Conservation (phyloP, 139 green algal species). For the Nannochloris sp. region DNA sequence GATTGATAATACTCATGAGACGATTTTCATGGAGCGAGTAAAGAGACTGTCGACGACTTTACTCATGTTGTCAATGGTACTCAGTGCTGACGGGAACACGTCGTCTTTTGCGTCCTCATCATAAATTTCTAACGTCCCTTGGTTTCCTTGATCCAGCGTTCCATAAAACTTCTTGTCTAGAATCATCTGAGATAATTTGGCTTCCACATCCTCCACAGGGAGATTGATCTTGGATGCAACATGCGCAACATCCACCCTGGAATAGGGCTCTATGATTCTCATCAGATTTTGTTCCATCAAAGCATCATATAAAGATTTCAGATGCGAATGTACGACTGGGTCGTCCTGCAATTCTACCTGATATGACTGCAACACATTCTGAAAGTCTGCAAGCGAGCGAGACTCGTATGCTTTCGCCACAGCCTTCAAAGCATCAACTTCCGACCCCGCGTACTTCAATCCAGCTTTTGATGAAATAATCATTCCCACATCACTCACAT, state of each 20-base stretch:
- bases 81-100: slow-evolving; percentile 70
- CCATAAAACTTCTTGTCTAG: slow-evolving; percentile 91
- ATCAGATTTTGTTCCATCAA: slow-evolving; percentile 54
- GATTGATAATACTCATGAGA: no score
- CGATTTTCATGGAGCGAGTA: slow-evolving; percentile 47
- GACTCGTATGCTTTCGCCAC: slow-evolving; percentile 83
- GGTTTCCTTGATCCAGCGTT: slow-evolving; percentile 82
- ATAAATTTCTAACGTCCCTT: slow-evolving; percentile 87
- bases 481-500: slow-evolving; percentile 58
- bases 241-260: slow-evolving; percentile 84
- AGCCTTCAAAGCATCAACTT: slow-evolving; percentile 85
- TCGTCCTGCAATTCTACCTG: slow-evolving; percentile 59
- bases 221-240: slow-evolving; percentile 84
- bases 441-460: slow-evolving; percentile 77
- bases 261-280: slow-evolving; percentile 92
- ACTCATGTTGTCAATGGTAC: slow-evolving; percentile 72
- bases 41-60: slow-evolving; percentile 84
- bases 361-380: slow-evolving; percentile 32
- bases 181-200: slow-evolving; percentile 97
- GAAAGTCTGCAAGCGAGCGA: slow-evolving; percentile 72
- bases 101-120: slow-evolving; percentile 46
- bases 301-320: slow-evolving; percentile 59
- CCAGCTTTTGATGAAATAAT: slow-evolving; percentile 90
- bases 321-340: slow-evolving; percentile 76
- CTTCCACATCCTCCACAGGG: slow-evolving; percentile 66